Evolutionary conservation across 2,329 filamentous ascomycete genomes (phyloP), one percentile per base, ranked within the genome.

Genomic region (Lithohypha guttulata): DNA sequence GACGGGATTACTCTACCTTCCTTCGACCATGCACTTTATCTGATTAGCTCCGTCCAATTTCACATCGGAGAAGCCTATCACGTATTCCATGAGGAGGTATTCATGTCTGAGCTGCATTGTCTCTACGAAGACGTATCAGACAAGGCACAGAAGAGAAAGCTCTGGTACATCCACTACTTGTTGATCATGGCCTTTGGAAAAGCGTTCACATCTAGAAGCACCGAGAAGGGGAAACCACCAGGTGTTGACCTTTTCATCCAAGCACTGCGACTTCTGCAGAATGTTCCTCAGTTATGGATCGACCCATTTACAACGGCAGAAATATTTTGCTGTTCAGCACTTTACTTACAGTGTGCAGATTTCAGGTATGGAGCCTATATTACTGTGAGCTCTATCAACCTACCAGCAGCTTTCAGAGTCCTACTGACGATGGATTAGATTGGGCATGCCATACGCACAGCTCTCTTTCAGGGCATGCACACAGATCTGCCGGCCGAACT

Each of bases 41-140:
- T 74, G 3, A 66, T 73, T 54, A 73, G 71, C 42, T 64, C 68
- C 0, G 69, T 73, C 42, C 72, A 73, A 39, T 75, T 73, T 31
- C 68, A 73, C 42, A 70, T 68, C 36, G 63, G 65, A 2, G 69
- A 71, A 18, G 51, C 73, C 2, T 70, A 71, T 15, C 69, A 72
- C 33, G 53, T 74, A 2, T 71, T 73, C 28, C 69, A 75, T 18
- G 70, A 73, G 34, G 58, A 63, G 10, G 59, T 58, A 0, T 75
- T 74, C 40, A 70, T 69, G 61, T 49, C 46, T 3, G 55, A 58
- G 3, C 51, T 69, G 5, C 55, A 60, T 25, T 49, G 54, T 2
- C 68, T 68, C 46, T 62, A 69, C 41, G 53, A 59, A 2, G 53
- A 55, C 14, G 51, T 52, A 3, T 55, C 53, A 27, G 54, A 48